These are phyloP conservation scores for Carnegiea gigantea DNA, from an alignment of 179 eudicot genomes.

Conservation along the genomic window DNA sequence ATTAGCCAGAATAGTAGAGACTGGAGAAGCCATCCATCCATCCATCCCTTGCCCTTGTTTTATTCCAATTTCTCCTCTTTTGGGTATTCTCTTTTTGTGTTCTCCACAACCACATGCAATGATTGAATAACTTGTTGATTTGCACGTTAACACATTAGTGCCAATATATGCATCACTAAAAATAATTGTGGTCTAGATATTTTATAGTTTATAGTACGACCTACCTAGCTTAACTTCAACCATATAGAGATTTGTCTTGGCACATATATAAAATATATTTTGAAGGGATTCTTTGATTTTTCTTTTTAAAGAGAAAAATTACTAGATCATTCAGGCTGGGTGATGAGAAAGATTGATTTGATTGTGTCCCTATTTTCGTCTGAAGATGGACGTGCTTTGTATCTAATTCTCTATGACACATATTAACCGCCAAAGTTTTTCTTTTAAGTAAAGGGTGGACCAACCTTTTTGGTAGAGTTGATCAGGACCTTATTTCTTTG, in stretches of 20 bases:
- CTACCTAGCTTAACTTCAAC: neutral
- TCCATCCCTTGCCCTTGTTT: neutral
- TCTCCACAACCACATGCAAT: conserved; percentile 17
- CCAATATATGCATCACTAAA: conserved; percentile 24
- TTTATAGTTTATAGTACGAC: neutral
- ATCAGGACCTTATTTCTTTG: no score
- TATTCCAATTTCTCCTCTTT: conserved; percentile 11
- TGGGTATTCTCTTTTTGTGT: conserved; percentile 5
- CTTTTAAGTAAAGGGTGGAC: conserved; percentile 11
- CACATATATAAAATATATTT: conserved; percentile 14
- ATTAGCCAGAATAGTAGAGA: neutral
- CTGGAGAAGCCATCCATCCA: neutral
- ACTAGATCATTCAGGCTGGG: neutral
- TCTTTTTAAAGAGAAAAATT: neutral
- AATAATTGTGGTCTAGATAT: conserved; percentile 20
- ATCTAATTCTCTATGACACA: neutral
- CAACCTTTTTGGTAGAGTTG: neutral
- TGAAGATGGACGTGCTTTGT: conserved; percentile 1
- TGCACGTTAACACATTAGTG: conserved; percentile 29
- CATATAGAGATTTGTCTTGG: conserved; percentile 14
- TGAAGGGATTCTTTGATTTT: neutral
- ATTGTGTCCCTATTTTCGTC: conserved; percentile 9
- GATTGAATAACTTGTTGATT: conserved; percentile 29
- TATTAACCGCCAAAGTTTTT: conserved; percentile 15
- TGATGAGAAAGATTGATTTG: conserved; percentile 14